Percentiles rank a stretch among this genome's conserved stretches.
Evolutionary conservation across 2,329 filamentous ascomycete genomes (phyloP).

Genomic region (Penicillium decumbens): DNA sequence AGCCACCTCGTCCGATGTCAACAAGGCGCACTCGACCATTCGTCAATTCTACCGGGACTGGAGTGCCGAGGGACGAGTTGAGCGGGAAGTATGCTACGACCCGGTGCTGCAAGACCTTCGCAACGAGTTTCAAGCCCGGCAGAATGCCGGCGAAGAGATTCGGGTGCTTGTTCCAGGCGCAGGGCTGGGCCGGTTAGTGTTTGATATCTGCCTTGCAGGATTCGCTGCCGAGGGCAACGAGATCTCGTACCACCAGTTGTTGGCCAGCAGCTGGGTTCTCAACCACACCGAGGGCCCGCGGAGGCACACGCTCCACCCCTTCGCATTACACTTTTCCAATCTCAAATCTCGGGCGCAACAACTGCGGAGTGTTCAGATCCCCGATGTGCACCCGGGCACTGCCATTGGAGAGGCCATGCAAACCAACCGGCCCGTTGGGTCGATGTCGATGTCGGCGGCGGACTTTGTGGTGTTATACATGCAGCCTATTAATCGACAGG

Average conservation of each 20-base stretch:
- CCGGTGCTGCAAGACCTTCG: conserved; percentile 66
- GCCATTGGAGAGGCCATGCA: conserved; percentile 44
- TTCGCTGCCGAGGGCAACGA: conserved; percentile 83
- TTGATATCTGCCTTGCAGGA: conserved; percentile 72
- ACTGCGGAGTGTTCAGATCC: conserved; percentile 66
- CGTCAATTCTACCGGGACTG: conserved; percentile 95
- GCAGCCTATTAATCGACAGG: conserved; percentile 54
- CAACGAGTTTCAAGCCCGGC: conserved; percentile 38
- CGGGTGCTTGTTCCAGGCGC: conserved; percentile 83
- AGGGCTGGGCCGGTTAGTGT: conserved; percentile 81
- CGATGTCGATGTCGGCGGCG: conserved; percentile 88
- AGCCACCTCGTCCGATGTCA: conserved; percentile 69
- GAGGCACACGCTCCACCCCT: conserved; percentile 74
- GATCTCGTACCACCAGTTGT: conserved; percentile 93
- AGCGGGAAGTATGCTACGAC: conserved; percentile 71
- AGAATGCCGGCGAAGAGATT: conserved; percentile 42
- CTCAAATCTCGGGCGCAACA: conserved; percentile 70
- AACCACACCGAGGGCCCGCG: conserved; percentile 53
- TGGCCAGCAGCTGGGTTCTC: conserved; percentile 64
- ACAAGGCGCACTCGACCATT: conserved; percentile 88
- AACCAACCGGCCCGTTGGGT: conserved; percentile 44
- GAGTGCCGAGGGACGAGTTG: conserved; percentile 69
- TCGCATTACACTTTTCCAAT: conserved; percentile 84
- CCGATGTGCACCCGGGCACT: conserved; percentile 70
- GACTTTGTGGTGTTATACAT: conserved; percentile 89